Percentiles rank a stretch among this genome's conserved stretches.
These are phyloP conservation scores for Eucalyptus tenuipes DNA, from an alignment of 345 rosid species.

Conservation along the genomic window DNA sequence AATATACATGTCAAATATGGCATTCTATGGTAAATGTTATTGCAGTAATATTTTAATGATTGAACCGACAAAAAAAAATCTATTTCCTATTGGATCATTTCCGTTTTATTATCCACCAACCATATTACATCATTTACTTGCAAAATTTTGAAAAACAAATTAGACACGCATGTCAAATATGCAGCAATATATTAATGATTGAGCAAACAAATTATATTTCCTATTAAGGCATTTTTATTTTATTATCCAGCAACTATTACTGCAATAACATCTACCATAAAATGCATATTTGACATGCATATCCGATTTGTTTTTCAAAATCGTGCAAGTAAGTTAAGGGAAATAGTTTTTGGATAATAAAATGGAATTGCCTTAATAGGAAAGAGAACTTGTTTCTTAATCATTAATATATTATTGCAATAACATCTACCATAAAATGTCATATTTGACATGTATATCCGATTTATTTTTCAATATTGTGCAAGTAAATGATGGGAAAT, in stretches of 20 bases:
- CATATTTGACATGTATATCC: not conserved
- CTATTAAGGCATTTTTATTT: not conserved
- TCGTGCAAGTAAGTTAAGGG: not conserved
- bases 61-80: accelerated
- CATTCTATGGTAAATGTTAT: not conserved
- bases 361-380: not conserved
- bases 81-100: not conserved
- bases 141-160: not conserved
- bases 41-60: not conserved
- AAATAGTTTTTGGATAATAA: not conserved
- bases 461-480: not conserved
- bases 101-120: not conserved
- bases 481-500: not conserved
- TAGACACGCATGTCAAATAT: not conserved
- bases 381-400: not conserved
- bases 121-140: not conserved
- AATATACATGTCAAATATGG: not conserved
- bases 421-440: not conserved
- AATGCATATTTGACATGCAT: too few species aligned
- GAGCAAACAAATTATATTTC: not conserved
- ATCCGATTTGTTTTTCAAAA: not conserved
- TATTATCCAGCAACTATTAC: not conserved
- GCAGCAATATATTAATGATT: not conserved
- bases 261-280: too few species aligned
- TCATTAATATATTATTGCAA: not conserved